Percentiles rank a stretch among this genome's conserved stretches.
Conservation (phyloP, 306 rosid species). For the Cyclanthera cordifolia region DNA sequence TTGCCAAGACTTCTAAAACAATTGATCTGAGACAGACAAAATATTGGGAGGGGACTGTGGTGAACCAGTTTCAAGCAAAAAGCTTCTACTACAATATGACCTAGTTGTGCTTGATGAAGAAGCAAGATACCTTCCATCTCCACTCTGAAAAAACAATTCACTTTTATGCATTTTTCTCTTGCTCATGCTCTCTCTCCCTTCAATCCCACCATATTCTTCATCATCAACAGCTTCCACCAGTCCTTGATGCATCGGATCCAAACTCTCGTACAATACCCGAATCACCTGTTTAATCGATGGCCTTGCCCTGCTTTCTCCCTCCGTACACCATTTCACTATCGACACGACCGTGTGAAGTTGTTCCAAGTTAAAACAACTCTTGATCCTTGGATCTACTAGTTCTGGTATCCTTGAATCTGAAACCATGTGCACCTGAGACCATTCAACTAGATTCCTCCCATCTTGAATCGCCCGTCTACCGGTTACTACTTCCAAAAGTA, state of each 20-base stretch:
- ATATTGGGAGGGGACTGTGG: slow-evolving; percentile 55
- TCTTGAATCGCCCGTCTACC: slow-evolving; percentile 77
- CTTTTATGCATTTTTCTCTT: slow-evolving; percentile 50
- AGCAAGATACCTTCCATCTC: slow-evolving; percentile 84
- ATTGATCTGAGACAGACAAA: slow-evolving; percentile 4
- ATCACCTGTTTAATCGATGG: slow-evolving; percentile 91
- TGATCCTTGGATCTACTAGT: slow-evolving; percentile 63
- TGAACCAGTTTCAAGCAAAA: slow-evolving; percentile 77
- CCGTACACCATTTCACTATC: slow-evolving; percentile 84
- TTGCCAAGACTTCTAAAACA: not conserved
- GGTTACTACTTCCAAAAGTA: slow-evolving; percentile 71
- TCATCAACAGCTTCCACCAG: slow-evolving; percentile 48
- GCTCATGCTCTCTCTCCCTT: slow-evolving; percentile 54
- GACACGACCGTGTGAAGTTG: slow-evolving; percentile 68
- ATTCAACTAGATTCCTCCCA: slow-evolving; percentile 66
- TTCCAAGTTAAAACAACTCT: slow-evolving; percentile 58
- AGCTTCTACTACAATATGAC: slow-evolving; percentile 87
- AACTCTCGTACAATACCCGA: slow-evolving; percentile 79
- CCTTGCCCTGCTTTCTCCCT: slow-evolving; percentile 69
- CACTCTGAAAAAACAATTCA: slow-evolving; percentile 50
- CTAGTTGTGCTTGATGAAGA: slow-evolving; percentile 96
- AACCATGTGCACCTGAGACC: slow-evolving; percentile 59
- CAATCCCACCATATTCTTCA: slow-evolving; percentile 48
- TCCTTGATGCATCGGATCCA: slow-evolving; percentile 74
- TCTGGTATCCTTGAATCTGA: slow-evolving; percentile 53